phyloP scores from a whole-genome alignment of 2,329 filamentous ascomycete species.

The Furcasterigmium furcatum region DNA sequence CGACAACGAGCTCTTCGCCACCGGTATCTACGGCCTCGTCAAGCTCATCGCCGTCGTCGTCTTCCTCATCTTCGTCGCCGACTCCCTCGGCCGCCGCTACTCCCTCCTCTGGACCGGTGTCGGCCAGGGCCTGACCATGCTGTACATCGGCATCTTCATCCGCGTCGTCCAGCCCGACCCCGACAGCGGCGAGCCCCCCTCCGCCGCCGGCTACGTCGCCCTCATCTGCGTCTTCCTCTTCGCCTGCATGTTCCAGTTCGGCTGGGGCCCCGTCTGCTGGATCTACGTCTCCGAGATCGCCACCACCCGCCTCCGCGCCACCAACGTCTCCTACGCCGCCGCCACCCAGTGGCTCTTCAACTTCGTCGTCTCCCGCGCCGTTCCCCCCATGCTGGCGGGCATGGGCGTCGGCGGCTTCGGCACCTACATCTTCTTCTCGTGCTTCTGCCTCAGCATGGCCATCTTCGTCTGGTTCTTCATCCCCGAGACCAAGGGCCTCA shows the following conservation, averaged over 20 bases:
- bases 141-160: conserved; percentile 55
- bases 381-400: conserved; percentile 60
- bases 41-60: conserved; percentile 18
- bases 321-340: conserved; percentile 57
- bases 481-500: conserved; percentile 45
- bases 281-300: conserved; percentile 46
- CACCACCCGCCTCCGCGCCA: conserved; percentile 40
- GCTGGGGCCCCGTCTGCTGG: conserved; percentile 39
- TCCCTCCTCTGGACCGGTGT: conserved; percentile 38
- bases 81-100: conserved; percentile 42
- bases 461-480: conserved; percentile 33
- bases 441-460: conserved; percentile 30
- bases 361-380: conserved; percentile 60
- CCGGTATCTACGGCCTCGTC: conserved; percentile 23
- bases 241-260: conserved; percentile 29
- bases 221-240: conserved; percentile 67
- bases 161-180: conserved; percentile 50
- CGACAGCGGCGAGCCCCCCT: conserved; percentile 25
- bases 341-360: conserved; percentile 65
- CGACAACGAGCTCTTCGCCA: conserved; percentile 25
- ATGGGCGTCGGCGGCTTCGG: conserved; percentile 38
- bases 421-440: conserved; percentile 33
- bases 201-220: conserved; percentile 54
- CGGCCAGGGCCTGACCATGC: conserved; percentile 31
- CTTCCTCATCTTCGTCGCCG: conserved; percentile 38